Evolutionary conservation across 768 basidiomycete genomes (phyloP), one percentile per base, ranked within the genome.

Genomic region (Boletus bicolor): DNA sequence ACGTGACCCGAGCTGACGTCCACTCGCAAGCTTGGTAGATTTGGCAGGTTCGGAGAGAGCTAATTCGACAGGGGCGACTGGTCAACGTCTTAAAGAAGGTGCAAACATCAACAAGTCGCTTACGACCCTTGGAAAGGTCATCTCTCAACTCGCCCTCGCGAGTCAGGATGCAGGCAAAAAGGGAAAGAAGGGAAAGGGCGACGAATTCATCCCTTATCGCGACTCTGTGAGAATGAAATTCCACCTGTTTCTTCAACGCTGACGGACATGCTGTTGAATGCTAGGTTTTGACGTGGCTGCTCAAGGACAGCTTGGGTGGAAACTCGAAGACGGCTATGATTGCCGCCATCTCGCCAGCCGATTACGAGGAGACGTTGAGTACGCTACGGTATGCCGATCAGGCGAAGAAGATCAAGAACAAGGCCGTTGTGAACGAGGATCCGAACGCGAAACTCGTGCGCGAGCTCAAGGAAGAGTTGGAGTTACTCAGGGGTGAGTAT

Each of bases 341-440:
- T 61, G 97, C 97, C 49, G 97, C 97, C 38, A 98, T 99, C 58
- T 86, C 93, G 44, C 95, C 94, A n/a, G 95, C 94, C 44, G 94
- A 98, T 75, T 98, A 98, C 67, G 96, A 98, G 62, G 96, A 98
- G 73, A 98, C 96, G 15, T 77, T 98, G 58, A 93, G 93, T 73
- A 98, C 96, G 2, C 77, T 99, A 55, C 89, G 97, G 6, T 98
- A 99, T 73, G 97, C 97, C 63, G 94, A 97, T 79, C 93, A 93
- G 71, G 95, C 96, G 35, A 99, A 99, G 87, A 96, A 96, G 86
- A 99, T 99, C 76, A 98, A 95, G 86, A 99, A 98, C 75, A 96
- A 98, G 77, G 96, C 97, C 15, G 85, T 98, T 55, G 91, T 99
- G 61, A 99, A 99, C 75, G 97, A 99, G 76, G 97, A 99, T 81